Percentiles rank a stretch among this genome's conserved stretches.
phyloP scores from a whole-genome alignment of 768 basidiomycete genomes.

The Suillus sp. region DNA sequence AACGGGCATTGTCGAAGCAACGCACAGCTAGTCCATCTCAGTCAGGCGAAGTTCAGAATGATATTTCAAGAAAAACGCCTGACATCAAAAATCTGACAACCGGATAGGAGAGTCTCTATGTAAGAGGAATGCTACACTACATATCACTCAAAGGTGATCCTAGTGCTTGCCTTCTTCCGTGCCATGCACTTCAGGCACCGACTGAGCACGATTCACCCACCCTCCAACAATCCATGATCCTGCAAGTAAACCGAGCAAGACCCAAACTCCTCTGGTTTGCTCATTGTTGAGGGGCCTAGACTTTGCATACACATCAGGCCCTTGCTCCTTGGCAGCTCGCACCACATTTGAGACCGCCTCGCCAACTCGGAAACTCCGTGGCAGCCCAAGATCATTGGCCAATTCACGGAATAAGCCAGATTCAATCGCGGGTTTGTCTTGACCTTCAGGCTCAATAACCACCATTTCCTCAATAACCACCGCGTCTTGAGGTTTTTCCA shows the following conservation, averaged over 20 bases:
- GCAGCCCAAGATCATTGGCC: conserved; percentile 40
- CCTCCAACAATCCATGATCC: conserved; percentile 52
- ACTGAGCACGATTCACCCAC: conserved; percentile 22
- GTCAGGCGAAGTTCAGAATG: background rate
- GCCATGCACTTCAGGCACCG: conserved; percentile 17
- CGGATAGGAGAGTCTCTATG: background rate
- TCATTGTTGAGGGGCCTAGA: conserved; percentile 42
- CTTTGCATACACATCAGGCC: conserved; percentile 21
- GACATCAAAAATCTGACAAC: background rate
- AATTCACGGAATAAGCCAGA: conserved; percentile 37
- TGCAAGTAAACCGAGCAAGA: conserved; percentile 49
- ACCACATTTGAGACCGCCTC: conserved; percentile 19
- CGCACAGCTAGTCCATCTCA: background rate
- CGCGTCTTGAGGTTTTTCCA: conserved; percentile 30
- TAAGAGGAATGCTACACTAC: background rate
- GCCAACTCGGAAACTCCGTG: conserved; percentile 31
- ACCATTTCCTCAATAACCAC: conserved; percentile 6
- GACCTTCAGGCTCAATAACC: conserved; percentile 5
- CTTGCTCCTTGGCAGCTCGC: conserved; percentile 20
- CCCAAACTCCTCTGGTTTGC: conserved; percentile 51
- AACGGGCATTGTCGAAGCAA: background rate
- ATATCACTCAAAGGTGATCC: conserved; percentile 9
- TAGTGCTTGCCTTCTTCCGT: conserved; percentile 19
- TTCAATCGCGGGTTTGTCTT: conserved; percentile 20
- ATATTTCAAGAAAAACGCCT: background rate